Evolutionary conservation across 1,139 yeast species (phyloP), one percentile per base, ranked within the genome.

Genomic region (Kodamaea arcana): DNA sequence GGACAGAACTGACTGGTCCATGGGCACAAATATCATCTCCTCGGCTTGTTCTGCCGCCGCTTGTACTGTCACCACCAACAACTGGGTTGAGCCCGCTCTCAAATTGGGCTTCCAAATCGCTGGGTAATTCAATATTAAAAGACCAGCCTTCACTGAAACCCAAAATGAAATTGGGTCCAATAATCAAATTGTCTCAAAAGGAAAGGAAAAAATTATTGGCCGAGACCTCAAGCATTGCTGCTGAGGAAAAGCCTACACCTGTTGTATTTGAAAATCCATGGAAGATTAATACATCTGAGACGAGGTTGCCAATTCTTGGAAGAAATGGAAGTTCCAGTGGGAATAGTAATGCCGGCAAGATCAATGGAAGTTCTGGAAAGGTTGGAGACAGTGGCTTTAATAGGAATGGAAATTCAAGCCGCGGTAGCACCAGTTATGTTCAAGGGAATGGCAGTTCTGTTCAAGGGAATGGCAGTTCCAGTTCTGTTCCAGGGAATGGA

Each of bases 111-210:
- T 41, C 56, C 0, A 45, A 46, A 30, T 36, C 56, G 2, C 35
- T 34, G 6, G 52, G 50, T 0, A 17, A 41, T 3, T 42, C 58
- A 3, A 37, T 48, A 4, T 39, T 53, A 10, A 37, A 30, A 6
- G 52, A 43, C 8, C 44, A 36, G n/a, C 38, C 39, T 4, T 24
- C 32, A 16, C 18, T 32, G 13, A 39, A 37, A 2, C 37, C 47
- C n/a, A 65, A 59, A 38, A 45, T 53, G 8, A 66, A 58, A 44
- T 51, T 68, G 16, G 65, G 65, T 0, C 70, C 72, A 1, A 54
- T 59, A 1, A 42, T 54, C 18, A 60, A 62, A 42, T 46, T 73
- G 7, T 73, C 81, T 2, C 81, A 76, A 44, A 74, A 72, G 46
- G 80, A 75, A 47, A 52, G 80, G 20, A 72, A 70, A 48, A 65